Evolutionary conservation across 768 basidiomycete species (phyloP).

Genomic region (Myochromella boudieri): DNA sequence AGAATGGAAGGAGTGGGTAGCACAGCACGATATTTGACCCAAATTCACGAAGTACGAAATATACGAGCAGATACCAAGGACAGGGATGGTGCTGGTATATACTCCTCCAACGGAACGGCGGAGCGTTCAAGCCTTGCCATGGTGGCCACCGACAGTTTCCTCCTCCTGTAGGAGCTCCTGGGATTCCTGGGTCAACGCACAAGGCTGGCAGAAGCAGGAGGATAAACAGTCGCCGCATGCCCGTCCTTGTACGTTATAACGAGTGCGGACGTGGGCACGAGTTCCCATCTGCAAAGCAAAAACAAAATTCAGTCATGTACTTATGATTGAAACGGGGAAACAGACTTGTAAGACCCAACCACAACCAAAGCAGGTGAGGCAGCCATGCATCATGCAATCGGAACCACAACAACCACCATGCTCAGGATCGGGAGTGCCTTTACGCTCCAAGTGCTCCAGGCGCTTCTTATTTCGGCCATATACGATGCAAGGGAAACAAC

Average conservation of each 20-base stretch:
- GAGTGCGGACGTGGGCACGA: conserved; percentile 22
- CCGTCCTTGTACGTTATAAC: conserved; percentile 31
- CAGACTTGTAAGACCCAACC: conserved; percentile 35
- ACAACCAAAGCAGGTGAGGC: conserved; percentile 19
- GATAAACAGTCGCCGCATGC: conserved; percentile 29
- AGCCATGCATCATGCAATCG: conserved; percentile 29
- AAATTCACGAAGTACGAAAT: too few species aligned
- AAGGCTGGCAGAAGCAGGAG: conserved; percentile 36
- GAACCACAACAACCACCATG: conserved; percentile 26
- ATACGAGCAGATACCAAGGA: too few species aligned
- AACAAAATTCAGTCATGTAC: too few species aligned
- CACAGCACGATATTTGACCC: too few species aligned
- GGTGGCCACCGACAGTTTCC: conserved; percentile 18
- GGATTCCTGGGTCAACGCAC: conserved; percentile 41
- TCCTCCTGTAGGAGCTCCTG: conserved; percentile 43
- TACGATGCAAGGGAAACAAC: conserved; percentile 37
- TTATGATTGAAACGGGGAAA: neutral
- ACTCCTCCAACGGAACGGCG: too few species aligned
- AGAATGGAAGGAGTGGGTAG: too few species aligned
- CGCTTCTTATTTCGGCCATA: conserved; percentile 37
- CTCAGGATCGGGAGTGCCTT: conserved; percentile 34
- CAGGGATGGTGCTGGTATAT: too few species aligned
- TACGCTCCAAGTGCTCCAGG: conserved; percentile 27
- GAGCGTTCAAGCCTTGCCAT: too few species aligned
- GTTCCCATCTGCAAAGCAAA: conserved; percentile 14